Conservation (phyloP, 805 yeast genomes). For the Lachancea nothofagi region DNA sequence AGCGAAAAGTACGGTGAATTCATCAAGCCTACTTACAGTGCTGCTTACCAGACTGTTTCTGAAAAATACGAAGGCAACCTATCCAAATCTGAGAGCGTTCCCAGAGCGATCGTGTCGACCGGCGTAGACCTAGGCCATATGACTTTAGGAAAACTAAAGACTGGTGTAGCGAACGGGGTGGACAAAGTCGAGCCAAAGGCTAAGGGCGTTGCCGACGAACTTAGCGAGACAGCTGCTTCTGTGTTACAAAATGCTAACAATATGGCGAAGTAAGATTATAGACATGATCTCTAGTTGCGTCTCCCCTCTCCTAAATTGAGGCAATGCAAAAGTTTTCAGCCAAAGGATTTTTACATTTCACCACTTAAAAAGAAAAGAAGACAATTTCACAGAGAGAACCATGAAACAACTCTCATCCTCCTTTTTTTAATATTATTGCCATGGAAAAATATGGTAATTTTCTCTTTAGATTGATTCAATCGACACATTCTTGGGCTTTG, state of each 20-base stretch:
- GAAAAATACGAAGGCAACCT: constrained; percentile 26
- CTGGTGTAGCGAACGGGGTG: constrained; percentile 8
- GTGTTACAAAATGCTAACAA: constrained; percentile 4
- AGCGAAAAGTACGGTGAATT: constrained; percentile 25
- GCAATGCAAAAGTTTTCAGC: no score
- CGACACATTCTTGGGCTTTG: constrained; percentile 1
- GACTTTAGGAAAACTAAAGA: constrained; percentile 27
- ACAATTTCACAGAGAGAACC: no score
- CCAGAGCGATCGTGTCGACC: constrained; percentile 30
- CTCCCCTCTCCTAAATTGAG: no score
- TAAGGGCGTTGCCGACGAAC: constrained; percentile 5
- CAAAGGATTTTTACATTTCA: no score
- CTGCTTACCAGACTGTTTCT: constrained; percentile 28
- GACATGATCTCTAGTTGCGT: no score
- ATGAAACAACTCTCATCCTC: not conserved
- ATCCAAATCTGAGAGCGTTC: constrained; percentile 27
- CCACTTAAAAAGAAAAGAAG: not conserved
- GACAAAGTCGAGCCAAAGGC: constrained; percentile 12
- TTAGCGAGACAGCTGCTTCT: constrained; percentile 9
- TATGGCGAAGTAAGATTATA: not conserved
- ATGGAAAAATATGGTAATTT: not conserved
- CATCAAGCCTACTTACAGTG: constrained; percentile 19
- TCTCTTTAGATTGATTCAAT: not conserved
- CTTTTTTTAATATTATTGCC: not conserved
- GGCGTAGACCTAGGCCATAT: constrained; percentile 29